These are phyloP conservation scores for Trichoderma atroviride DNA, from an alignment of 2,329 filamentous ascomycete genomes.

Conservation along the genomic window DNA sequence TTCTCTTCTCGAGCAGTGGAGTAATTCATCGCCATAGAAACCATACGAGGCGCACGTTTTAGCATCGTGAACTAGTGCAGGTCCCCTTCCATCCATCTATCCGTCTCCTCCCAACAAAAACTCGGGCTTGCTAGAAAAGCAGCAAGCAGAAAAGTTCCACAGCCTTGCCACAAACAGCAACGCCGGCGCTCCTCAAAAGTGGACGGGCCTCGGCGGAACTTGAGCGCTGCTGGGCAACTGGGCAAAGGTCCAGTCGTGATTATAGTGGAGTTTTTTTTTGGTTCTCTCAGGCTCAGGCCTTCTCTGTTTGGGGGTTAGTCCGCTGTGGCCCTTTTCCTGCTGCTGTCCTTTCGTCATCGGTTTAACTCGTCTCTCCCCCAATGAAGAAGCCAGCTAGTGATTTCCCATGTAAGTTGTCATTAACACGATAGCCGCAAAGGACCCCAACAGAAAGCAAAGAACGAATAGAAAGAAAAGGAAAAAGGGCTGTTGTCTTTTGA, in stretches of 20 bases:
- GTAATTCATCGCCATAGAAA: neutral
- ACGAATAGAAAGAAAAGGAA: neutral
- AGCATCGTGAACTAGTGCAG: neutral
- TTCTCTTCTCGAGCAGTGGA: neutral
- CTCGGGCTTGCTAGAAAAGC: too few relatives aligned
- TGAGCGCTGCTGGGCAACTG: neutral
- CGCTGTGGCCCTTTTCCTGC: neutral
- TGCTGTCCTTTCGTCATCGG: conserved; percentile 27
- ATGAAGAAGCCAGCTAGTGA: neutral
- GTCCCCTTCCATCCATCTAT: neutral
- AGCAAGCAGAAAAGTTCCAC: conserved; percentile 27
- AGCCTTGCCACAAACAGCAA: conserved; percentile 1
- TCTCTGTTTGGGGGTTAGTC: neutral
- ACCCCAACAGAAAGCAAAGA: conserved; percentile 2
- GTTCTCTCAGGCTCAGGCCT: neutral
- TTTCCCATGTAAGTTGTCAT: neutral
- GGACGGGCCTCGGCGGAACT: conserved; percentile 11
- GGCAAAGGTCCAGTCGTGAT: neutral
- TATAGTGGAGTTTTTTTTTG: neutral
- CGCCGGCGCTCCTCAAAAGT: neutral
- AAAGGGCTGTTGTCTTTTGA: too few relatives aligned
- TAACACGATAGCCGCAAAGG: neutral
- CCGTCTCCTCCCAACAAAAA: conserved; percentile 36
- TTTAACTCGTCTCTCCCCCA: neutral
- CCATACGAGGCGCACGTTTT: neutral